Percentiles rank a stretch among this genome's conserved stretches.
Evolutionary conservation across 2,329 filamentous ascomycete genomes (phyloP).

Genomic region (Fusarium sp.): DNA sequence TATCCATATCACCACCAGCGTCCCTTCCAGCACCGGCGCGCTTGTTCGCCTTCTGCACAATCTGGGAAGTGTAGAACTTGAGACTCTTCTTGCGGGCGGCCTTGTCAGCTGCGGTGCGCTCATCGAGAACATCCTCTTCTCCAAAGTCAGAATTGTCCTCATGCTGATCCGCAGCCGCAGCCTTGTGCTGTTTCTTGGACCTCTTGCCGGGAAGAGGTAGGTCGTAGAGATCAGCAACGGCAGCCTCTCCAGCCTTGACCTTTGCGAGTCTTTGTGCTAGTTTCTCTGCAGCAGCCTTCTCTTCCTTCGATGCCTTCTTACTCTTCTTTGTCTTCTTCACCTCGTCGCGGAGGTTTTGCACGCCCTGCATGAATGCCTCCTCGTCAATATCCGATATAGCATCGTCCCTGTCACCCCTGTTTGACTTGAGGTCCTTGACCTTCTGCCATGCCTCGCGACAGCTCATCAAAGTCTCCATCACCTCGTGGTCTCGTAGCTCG

Average conservation of each 20-base stretch:
- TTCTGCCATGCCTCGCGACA: constrained; percentile 83
- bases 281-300: constrained; percentile 49
- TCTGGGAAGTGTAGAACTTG: constrained; percentile 97
- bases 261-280: constrained; percentile 56
- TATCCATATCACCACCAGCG: constrained; percentile 80
- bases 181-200: constrained; percentile 51
- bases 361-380: constrained; percentile 41
- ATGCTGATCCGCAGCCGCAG: constrained; percentile 52
- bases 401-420: constrained; percentile 52
- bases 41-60: constrained; percentile 92
- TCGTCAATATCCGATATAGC: constrained; percentile 33
- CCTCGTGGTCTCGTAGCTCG: constrained; percentile 87
- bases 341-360: constrained; percentile 28
- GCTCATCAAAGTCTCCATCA: constrained; percentile 86
- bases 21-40: constrained; percentile 77
- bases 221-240: constrained; percentile 73
- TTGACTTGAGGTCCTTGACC: constrained; percentile 70
- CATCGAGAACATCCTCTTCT: constrained; percentile 83
- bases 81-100: constrained; percentile 88
- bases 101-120: constrained; percentile 84
- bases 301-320: constrained; percentile 48
- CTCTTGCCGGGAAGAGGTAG: constrained; percentile 63
- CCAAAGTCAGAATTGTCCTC: constrained; percentile 88
- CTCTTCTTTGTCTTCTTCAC: constrained; percentile 45
- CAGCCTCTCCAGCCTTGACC: constrained; percentile 73